Conservation (phyloP, 768 basidiomycete genomes). For the Agaricus bisporus region DNA sequence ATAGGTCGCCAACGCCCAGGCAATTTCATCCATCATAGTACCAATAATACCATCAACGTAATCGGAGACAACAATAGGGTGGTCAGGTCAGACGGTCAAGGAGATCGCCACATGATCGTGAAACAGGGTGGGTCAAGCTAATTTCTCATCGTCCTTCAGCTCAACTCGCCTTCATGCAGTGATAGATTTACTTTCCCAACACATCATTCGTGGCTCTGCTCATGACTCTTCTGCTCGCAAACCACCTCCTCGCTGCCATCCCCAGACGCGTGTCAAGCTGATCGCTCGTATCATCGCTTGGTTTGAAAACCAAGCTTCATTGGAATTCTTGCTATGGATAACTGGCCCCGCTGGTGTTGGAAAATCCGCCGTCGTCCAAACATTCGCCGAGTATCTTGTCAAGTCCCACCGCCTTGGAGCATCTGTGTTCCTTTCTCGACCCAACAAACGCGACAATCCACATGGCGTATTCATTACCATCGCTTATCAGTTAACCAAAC, state of each 20-base stretch:
- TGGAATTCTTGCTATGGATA: neutral
- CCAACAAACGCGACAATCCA: neutral
- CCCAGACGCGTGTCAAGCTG: neutral
- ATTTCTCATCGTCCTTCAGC: too few species aligned
- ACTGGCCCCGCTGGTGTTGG: constrained; percentile 8
- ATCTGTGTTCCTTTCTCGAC: constrained; percentile 1
- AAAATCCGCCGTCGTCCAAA: constrained; percentile 4
- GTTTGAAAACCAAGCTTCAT: neutral
- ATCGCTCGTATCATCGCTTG: neutral
- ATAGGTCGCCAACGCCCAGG: too few species aligned
- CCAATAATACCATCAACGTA: too few species aligned
- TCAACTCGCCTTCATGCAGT: too few species aligned
- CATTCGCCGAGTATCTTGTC: neutral
- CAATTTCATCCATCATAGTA: too few species aligned
- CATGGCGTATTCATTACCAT: neutral
- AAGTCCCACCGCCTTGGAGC: neutral
- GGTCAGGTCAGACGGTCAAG: too few species aligned
- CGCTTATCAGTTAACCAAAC: neutral
- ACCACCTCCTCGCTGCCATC: neutral
- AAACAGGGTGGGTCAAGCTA: too few species aligned
- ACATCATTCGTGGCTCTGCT: neutral
- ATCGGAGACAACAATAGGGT: too few species aligned
- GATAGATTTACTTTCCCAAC: neutral
- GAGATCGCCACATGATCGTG: too few species aligned
- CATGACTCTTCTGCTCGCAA: neutral